These are phyloP conservation scores for Ceraceosorus guamensis DNA, from an alignment of 1,284 basidiomycete species.

Conservation along the genomic window DNA sequence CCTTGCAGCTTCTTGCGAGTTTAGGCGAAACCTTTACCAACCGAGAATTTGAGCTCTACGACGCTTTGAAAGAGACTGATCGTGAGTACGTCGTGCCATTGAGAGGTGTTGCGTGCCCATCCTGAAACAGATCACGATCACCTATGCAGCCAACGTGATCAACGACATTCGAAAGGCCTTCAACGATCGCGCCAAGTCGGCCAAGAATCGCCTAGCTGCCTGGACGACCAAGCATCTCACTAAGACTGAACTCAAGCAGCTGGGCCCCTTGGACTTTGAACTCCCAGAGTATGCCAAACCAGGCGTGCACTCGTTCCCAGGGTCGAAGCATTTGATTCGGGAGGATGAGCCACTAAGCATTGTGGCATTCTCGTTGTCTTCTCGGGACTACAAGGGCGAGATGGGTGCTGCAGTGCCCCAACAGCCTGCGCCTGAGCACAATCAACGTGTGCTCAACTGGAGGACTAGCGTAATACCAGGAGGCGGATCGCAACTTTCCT, in stretches of 20 bases:
- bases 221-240: conserved; percentile 36
- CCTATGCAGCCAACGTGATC: conserved; percentile 14
- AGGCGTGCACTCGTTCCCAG: conserved; percentile 29
- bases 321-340: conserved; percentile 26
- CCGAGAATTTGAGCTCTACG: conserved; percentile 39
- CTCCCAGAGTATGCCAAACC: conserved; percentile 25
- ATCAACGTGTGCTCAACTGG: conserved; percentile 27
- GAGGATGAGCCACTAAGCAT: conserved; percentile 40
- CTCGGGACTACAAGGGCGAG: conserved; percentile 29
- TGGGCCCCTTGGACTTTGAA: conserved; percentile 19
- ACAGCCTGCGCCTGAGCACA: too few species aligned
- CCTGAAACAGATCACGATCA: background rate
- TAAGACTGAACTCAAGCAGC: conserved; percentile 20
- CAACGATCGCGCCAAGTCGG: conserved; percentile 29
- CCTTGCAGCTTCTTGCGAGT: conserved; percentile 20
- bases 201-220: conserved; percentile 27
- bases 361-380: conserved; percentile 38
- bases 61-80: conserved; percentile 19
- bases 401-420: conserved; percentile 12
- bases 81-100: conserved; percentile 1
- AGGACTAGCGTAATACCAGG: conserved; percentile 19
- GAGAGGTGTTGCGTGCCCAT: background rate
- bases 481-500: conserved; percentile 17
- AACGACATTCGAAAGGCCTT: conserved; percentile 37
- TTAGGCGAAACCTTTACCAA: conserved; percentile 20